phyloP scores from a whole-genome alignment of 2,329 filamentous ascomycete genomes.

The Diaporthe australafricana region DNA sequence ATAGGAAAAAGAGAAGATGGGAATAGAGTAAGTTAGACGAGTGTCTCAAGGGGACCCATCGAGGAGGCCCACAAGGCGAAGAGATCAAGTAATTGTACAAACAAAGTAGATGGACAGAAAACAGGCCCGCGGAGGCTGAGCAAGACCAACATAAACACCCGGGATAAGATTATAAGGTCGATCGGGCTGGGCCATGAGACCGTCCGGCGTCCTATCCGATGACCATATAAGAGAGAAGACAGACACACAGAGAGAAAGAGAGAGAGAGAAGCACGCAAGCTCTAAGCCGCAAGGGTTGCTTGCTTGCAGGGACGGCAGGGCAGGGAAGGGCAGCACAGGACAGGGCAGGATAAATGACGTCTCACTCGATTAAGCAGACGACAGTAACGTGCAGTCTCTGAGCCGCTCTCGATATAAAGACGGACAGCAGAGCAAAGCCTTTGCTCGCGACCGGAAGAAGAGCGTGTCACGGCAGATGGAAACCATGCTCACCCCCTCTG shows the following conservation, averaged over 20 bases:
- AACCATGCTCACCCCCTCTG: background rate
- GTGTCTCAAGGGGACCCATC: slow-evolving; percentile 30
- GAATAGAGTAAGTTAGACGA: slow-evolving; percentile 28
- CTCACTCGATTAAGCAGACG: slow-evolving; percentile 31
- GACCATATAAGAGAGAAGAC: slow-evolving; percentile 28
- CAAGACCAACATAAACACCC: slow-evolving; percentile 26
- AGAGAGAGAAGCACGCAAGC: background rate
- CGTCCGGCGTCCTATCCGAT: slow-evolving; percentile 20
- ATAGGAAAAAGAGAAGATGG: slow-evolving; percentile 23
- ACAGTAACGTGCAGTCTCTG: slow-evolving; percentile 21
- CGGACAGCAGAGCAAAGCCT: slow-evolving; percentile 5
- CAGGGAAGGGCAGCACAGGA: slow-evolving; percentile 10
- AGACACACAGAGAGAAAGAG: background rate
- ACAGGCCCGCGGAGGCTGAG: slow-evolving; percentile 27
- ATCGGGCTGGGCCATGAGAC: slow-evolving; percentile 27
- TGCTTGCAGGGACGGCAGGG: slow-evolving; percentile 1
- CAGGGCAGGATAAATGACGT: slow-evolving; percentile 32
- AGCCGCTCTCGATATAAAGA: slow-evolving; percentile 30
- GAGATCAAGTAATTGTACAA: slow-evolving; percentile 23
- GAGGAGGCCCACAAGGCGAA: slow-evolving; percentile 12
- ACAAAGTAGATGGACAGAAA: slow-evolving; percentile 17
- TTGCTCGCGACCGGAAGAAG: background rate
- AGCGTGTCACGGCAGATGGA: slow-evolving; percentile 7
- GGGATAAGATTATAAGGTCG: slow-evolving; percentile 22
- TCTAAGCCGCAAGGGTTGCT: slow-evolving; percentile 17